Percentiles rank a stretch among this genome's conserved stretches.
Conservation (phyloP, 306 rosid genomes). For the Malus sylvestris region DNA sequence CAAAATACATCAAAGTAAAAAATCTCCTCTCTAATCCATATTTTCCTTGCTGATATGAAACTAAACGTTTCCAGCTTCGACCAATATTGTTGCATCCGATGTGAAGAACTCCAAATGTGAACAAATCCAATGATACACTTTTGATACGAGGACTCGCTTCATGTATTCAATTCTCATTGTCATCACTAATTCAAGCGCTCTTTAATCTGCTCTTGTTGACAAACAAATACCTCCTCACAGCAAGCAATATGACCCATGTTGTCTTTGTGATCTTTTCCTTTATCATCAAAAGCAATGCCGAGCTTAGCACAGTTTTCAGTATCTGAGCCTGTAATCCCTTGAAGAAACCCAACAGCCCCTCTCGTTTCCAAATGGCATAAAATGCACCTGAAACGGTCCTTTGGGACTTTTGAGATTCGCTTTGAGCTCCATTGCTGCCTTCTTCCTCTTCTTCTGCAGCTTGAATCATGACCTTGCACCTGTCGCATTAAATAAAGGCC, state of each 20-base stretch:
- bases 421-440: conserved; percentile 33
- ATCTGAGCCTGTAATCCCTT: conserved; percentile 89
- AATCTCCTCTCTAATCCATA: not conserved
- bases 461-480: conserved; percentile 91
- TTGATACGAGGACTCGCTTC: conserved; percentile 6
- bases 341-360: conserved; percentile 80
- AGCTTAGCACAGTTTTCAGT: conserved; percentile 84
- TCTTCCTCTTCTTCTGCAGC: conserved; percentile 63
- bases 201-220: conserved; percentile 46
- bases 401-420: conserved; percentile 34
- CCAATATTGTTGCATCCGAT: conserved; percentile 14
- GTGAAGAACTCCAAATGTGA: conserved; percentile 10
- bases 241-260: conserved; percentile 64
- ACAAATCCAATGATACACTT: conserved; percentile 15
- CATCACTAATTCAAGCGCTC: conserved; percentile 26
- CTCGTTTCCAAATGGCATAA: conserved; percentile 63
- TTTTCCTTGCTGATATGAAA: conserved; percentile 13
- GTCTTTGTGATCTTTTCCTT: conserved; percentile 84
- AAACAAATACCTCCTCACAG: conserved; percentile 50
- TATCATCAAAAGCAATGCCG: conserved; percentile 85
- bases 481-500: conserved; percentile 6
- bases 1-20: not conserved
- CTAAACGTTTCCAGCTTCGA: conserved; percentile 3
- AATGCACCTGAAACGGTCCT: conserved; percentile 69
- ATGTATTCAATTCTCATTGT: not conserved